Conservation (phyloP, 192 early-diverging fungal species). For the Gonapodya prolifera region DNA sequence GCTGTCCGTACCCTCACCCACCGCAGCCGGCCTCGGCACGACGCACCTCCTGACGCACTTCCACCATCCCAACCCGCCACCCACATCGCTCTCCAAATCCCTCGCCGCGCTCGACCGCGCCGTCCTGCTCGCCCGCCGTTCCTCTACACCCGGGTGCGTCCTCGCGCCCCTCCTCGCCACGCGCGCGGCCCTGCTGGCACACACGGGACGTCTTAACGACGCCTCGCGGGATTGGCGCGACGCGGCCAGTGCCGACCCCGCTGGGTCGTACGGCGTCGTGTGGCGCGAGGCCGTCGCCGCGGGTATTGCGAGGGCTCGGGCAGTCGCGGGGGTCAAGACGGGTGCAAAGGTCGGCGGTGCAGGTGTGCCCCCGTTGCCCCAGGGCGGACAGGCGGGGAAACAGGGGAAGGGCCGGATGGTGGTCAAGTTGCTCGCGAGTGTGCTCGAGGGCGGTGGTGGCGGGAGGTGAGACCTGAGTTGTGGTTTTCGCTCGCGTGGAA, state of each 20-base stretch:
- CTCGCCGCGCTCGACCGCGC: not conserved
- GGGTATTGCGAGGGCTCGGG: not conserved
- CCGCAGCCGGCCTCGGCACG: not conserved
- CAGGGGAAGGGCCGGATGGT: not conserved
- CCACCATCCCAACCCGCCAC: not conserved
- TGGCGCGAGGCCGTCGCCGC: not conserved
- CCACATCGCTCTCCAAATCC: not conserved
- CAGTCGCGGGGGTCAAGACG: not conserved
- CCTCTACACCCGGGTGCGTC: not conserved
- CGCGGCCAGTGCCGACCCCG: not conserved
- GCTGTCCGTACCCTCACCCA: not conserved
- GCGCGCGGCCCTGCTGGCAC: not conserved
- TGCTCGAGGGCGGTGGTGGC: not conserved
- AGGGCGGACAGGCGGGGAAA: not conserved
- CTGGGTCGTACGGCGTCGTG: not conserved
- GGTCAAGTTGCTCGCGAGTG: not conserved
- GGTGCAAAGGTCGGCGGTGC: not conserved
- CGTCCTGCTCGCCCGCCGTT: not conserved
- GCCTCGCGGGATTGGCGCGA: not conserved
- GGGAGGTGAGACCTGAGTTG: not conserved
- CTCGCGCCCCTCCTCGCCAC: not conserved
- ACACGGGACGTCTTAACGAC: not conserved
- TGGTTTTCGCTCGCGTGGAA: not conserved
- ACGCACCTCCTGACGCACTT: not conserved
- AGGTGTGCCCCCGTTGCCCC: not conserved